A percentile compares a stretch with the other conserved stretches of the same genome.
Conservation (phyloP, 331 rosid genomes). For the Quercus lobata region DNA sequence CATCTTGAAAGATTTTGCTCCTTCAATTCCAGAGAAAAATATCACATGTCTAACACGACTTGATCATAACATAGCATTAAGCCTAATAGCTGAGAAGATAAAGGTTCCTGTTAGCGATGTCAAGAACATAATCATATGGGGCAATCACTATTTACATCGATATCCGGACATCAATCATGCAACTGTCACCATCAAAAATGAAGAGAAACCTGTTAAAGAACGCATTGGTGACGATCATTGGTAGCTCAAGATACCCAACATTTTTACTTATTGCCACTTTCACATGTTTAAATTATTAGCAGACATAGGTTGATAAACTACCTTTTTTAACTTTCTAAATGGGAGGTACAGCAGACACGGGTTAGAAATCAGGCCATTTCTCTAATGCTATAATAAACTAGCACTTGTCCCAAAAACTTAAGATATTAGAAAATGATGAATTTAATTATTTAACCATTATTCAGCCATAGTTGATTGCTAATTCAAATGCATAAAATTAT, state of each 20-base stretch:
- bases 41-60: slow-evolving; percentile 80
- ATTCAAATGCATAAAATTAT: background rate
- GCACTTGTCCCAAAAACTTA: too few species aligned
- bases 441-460: too few species aligned
- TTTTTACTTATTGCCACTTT: background rate
- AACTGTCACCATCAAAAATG: slow-evolving; percentile 27
- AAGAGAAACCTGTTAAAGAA: slow-evolving; percentile 50
- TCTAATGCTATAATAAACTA: too few species aligned
- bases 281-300: background rate
- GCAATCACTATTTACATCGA: slow-evolving; percentile 85
- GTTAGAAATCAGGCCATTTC: too few species aligned
- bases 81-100: slow-evolving; percentile 77
- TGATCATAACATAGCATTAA: slow-evolving; percentile 91
- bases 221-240: slow-evolving; percentile 56
- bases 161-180: slow-evolving; percentile 94
- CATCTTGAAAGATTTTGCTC: slow-evolving; percentile 80
- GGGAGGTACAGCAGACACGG: too few species aligned
- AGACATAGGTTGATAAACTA: background rate
- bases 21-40: slow-evolving; percentile 77
- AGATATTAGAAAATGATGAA: too few species aligned
- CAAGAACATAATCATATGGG: slow-evolving; percentile 85
- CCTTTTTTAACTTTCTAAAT: too few species aligned
- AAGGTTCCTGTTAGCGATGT: slow-evolving; percentile 67
- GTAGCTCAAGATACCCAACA: slow-evolving; percentile 27
- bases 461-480: too few species aligned